Percentiles rank a stretch among this genome's conserved stretches.
phyloP scores from a whole-genome alignment of 352 stramenopile species.

The Pythium periplocum region DNA sequence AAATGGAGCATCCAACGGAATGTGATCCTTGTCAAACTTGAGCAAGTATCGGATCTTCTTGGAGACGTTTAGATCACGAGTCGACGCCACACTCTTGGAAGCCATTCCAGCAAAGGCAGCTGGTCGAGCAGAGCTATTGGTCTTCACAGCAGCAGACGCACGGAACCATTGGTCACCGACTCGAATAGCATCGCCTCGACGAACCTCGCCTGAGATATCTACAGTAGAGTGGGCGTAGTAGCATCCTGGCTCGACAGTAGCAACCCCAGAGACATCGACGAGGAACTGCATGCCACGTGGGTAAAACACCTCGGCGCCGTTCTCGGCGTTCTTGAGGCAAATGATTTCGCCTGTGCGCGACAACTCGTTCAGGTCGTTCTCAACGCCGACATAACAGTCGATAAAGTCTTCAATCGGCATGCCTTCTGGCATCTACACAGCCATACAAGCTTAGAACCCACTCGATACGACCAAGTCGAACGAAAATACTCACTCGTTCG shows the following conservation, averaged over 20 bases:
- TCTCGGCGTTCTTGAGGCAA: slow-evolving; percentile 80
- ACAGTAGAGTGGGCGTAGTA: slow-evolving; percentile 61
- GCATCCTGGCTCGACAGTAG: slow-evolving; percentile 67
- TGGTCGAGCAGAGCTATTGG: slow-evolving; percentile 55
- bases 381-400: slow-evolving; percentile 75
- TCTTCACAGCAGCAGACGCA: slow-evolving; percentile 73
- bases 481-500: slow-evolving; percentile 44
- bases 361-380: slow-evolving; percentile 73
- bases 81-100: slow-evolving; percentile 77
- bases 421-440: slow-evolving; percentile 60
- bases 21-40: slow-evolving; percentile 79
- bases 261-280: slow-evolving; percentile 66
- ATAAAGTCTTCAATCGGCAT: slow-evolving; percentile 81
- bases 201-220: slow-evolving; percentile 64
- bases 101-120: slow-evolving; percentile 62
- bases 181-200: slow-evolving; percentile 64
- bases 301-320: slow-evolving; percentile 75
- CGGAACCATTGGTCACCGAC: slow-evolving; percentile 81
- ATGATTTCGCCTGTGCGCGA: slow-evolving; percentile 75
- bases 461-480: background rate
- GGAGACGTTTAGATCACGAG: slow-evolving; percentile 67
- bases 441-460: background rate
- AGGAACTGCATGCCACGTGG: slow-evolving; percentile 56
- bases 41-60: slow-evolving; percentile 86
- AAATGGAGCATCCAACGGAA: slow-evolving; percentile 75